Evolutionary conservation across 805 yeast species (phyloP), one percentile per base, ranked within the genome.

Genomic region (Komagataella populi): DNA sequence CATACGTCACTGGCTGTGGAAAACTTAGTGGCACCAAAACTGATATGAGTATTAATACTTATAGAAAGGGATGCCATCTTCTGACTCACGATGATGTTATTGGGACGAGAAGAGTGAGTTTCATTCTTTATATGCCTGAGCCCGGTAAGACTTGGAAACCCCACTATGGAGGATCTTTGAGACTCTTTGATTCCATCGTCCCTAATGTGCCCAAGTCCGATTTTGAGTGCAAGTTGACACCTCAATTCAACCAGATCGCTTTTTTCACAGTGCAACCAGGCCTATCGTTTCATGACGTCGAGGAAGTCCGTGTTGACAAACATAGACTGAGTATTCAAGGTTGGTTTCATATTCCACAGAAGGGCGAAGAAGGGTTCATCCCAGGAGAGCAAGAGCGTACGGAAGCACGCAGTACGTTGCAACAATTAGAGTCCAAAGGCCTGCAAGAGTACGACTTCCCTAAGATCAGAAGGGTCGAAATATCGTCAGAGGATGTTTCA

Each of bases 301-400:
- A 95, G 68, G 99, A 93, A 65, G 99, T 95, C 1, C 77, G 83
- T 54, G 96, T 83, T 1, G 96, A 90, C 61, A 87, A 84, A 62
- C 95, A 89, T 55, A 76, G 99, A 61, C 70, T 93, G 43, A 87
- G 96, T 0, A 87, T 93, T 54, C 96, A 93, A 61, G 99, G 99
- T 1, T 95, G 99, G 99, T 95, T 91, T 63, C 99, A 93, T 65
- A 87, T 90, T 50, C 99, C 99, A 3, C 98, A 93, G 63, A 70
- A 70, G 8, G 97, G 96, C 7, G 99, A 93, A 66, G 81, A 77
- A 39, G 98, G 97, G 0, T 91, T 66, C 60, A 75, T 81, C 17
- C 80, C 78, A 44, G 95, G 95, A 5, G 96, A 88, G 62, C 89
- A 87, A 63, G 91, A 83, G 60, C 78, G 71, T 44, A 81, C 86